Evolutionary conservation across 192 early-diverging fungal genomes (phyloP), one percentile per base, ranked within the genome.

Genomic region (Linnemannia schmuckeri): DNA sequence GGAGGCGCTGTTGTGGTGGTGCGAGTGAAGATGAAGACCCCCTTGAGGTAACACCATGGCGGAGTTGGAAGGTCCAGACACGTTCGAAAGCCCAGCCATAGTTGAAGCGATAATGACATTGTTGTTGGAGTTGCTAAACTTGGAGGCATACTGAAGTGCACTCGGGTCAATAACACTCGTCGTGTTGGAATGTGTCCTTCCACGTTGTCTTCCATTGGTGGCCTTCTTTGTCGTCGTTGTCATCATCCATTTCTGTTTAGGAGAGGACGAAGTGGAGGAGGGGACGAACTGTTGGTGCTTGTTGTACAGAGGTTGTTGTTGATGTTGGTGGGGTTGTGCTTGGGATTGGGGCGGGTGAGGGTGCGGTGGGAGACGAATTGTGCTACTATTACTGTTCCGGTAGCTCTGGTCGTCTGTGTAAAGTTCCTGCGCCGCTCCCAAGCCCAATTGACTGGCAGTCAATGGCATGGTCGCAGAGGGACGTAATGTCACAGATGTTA

Each of bases 381-480:
- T 66, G 27, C 61, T 66, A 57, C n/a, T 57, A 10, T 10, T 35
- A 4, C 10, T 66, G 27, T n/a, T 27, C 10, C 61, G 33, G 13
- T 66, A 33, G 37, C 33, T 54, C 13, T 63, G 75, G 35, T 63
- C 52, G 70, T 54, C 49, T 18, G 81, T 30, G 69, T 72, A 20
- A 24, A 20, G 73, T 40, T 55, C 54, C 24, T 76, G 37, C 33
- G 20, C 33, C 70, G 47, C 24, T 55, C 3, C 68, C 35, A 41
- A 74, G 15, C 27, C 70, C 30, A 75, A 72, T 46, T 68, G 81
- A 63, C 70, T 72, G 40, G 75, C 55, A 35, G 75, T 72, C 30
- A 75, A 82, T 52, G 81, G 66, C 75, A 82, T 82, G 75, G 42
- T 33, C 41, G 22, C 33, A 57, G 22, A n/a, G 22, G 57, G 30